Conservation (phyloP, 2,329 filamentous ascomycete species). For the Simplicillium aogashimaense region DNA sequence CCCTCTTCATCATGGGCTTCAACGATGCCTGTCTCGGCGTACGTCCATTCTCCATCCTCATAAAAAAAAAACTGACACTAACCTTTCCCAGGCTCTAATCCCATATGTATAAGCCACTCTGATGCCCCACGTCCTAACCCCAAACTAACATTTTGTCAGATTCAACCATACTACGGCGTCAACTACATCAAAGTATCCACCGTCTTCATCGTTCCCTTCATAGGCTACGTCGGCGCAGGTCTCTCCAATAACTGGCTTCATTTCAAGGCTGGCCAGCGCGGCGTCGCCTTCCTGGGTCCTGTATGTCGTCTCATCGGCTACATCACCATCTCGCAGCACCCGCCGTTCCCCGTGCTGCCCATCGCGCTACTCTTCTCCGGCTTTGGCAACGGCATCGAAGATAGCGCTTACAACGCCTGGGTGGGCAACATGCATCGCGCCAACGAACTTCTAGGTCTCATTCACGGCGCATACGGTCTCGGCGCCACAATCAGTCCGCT, state of each 20-base stretch:
- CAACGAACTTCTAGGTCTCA: conserved; percentile 63
- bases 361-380: conserved; percentile 56
- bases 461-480: conserved; percentile 64
- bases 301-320: conserved; percentile 55
- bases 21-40: conserved; percentile 59
- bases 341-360: conserved; percentile 58
- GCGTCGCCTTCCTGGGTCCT: conserved; percentile 58
- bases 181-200: conserved; percentile 55
- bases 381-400: conserved; percentile 61
- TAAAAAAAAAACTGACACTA: conserved; percentile 4
- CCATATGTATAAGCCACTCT: conserved; percentile 25
- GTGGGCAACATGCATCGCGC: conserved; percentile 61
- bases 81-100: conserved; percentile 30
- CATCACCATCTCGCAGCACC: conserved; percentile 54
- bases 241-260: conserved; percentile 57
- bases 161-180: conserved; percentile 52
- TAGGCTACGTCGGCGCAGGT: conserved; percentile 54
- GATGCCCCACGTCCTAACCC: not conserved
- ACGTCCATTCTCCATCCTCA: conserved; percentile 16
- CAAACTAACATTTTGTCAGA: conserved; percentile 19
- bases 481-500: conserved; percentile 62
- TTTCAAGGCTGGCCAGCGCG: conserved; percentile 56
- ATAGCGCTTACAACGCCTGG: conserved; percentile 50
- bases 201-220: conserved; percentile 56
- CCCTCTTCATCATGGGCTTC: conserved; percentile 56